Evolutionary conservation across 1,284 basidiomycete genomes (phyloP), one percentile per base, ranked within the genome.

Genomic region (Termitomyces sp.): DNA sequence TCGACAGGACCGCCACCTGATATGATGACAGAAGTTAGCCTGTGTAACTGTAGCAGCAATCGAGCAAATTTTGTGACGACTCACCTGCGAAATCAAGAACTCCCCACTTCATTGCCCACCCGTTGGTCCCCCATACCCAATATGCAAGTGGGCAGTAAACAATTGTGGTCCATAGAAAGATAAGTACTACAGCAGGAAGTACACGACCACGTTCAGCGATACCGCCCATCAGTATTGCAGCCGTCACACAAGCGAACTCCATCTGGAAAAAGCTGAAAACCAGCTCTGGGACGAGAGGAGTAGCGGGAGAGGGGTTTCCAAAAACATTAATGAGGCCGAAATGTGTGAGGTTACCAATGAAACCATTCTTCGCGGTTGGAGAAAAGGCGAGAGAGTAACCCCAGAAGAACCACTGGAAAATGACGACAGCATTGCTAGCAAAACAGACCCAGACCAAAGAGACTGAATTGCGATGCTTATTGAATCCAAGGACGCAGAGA

Each of bases 391-490:
- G 75, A 1, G 86, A 88, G 71, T 93, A 93, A 15, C 90, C 90
- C 86, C 87, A 90, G 71, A 90, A 82, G 67, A 79, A 92, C 91
- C 91, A 94, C 67, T 95, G 92, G 73, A 97, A 90, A 61, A 94
- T 88, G 57, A 86, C 85, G 61, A 94, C 76, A 2, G 89, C 87
- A 60, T 90, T 88, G 63, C 81, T 79, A 5, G 86, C 84, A 45
- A 80, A 76, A 54, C 86, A 83, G 9, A 78, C 83, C 84, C 84
- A 89, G 42, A 88, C 83, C 31, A 88, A 68, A 19, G 84, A 81
- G 10, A 89, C 76, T 77, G 53, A 15, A 52, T 41, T 39, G 30
- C 2, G 4, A 17, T 21, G 24, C 9, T 43, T 12, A 31, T 19
- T 42, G 2, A 41, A 30, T 9, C 15, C 34, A 38, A 28, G 10